Conservation (phyloP, 2,329 filamentous ascomycete genomes). For the Teratosphaeria nubilosa region DNA sequence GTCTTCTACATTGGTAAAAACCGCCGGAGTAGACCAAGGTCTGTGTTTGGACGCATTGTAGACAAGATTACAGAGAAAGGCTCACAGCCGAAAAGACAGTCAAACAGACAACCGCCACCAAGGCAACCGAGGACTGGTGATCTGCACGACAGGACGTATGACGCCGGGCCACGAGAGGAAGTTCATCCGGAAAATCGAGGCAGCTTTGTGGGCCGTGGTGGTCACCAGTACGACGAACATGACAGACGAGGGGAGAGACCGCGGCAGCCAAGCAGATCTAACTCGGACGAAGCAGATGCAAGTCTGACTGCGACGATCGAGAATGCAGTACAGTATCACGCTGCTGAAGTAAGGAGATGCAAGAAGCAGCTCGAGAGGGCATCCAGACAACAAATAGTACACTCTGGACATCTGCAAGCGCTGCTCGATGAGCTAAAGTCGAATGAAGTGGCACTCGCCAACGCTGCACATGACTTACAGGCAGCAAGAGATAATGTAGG, state of each 20-base stretch:
- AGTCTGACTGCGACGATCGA: slow-evolving; percentile 13
- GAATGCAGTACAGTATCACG: slow-evolving; percentile 14
- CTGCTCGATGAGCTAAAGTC: slow-evolving; percentile 17
- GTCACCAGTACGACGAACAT: slow-evolving; percentile 12
- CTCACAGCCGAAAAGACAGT: slow-evolving; percentile 1
- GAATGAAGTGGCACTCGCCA: slow-evolving; percentile 11
- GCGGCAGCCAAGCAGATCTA: slow-evolving; percentile 3
- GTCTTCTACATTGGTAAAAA: background rate
- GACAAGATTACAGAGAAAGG: slow-evolving; percentile 13
- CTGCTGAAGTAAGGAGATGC: slow-evolving; percentile 10
- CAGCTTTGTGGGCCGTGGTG: slow-evolving; percentile 3
- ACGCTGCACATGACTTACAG: slow-evolving; percentile 4
- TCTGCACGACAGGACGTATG: slow-evolving; percentile 5
- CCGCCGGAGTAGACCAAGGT: slow-evolving; percentile 7
- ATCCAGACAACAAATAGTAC: slow-evolving; percentile 12
- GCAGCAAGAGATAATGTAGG: background rate
- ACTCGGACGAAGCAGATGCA: slow-evolving; percentile 1
- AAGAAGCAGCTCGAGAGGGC: slow-evolving; percentile 18
- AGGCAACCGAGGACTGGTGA: slow-evolving; percentile 1
- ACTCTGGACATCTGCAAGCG: slow-evolving; percentile 13
- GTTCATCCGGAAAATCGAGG: background rate
- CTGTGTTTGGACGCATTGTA: slow-evolving; percentile 14
- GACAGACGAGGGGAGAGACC: slow-evolving; percentile 5
- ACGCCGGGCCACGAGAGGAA: slow-evolving; percentile 5
- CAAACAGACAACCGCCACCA: slow-evolving; percentile 5